phyloP scores from a whole-genome alignment of 2,329 filamentous ascomycete genomes.

The Pseudogymnoascus sp. region DNA sequence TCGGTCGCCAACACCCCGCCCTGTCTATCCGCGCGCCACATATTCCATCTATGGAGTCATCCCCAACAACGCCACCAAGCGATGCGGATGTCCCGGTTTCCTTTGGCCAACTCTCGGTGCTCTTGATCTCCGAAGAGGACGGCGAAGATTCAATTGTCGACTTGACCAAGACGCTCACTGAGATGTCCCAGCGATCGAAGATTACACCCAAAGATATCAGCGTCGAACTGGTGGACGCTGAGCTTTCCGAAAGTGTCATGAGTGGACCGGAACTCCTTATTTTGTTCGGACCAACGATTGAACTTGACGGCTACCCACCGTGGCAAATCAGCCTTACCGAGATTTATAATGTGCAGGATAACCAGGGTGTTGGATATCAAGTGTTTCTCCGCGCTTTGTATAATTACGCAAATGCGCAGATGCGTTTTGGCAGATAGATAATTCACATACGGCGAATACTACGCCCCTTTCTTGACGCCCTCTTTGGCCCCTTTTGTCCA shows the following conservation, averaged over 20 bases:
- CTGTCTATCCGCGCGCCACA: conserved; percentile 68
- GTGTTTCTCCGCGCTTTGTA: conserved; percentile 80
- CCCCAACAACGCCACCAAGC: conserved; percentile 36
- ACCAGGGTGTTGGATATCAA: conserved; percentile 83
- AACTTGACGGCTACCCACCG: conserved; percentile 85
- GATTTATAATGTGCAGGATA: conserved; percentile 74
- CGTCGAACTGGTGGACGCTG: conserved; percentile 77
- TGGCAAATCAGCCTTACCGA: conserved; percentile 95
- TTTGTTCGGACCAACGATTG: conserved; percentile 74
- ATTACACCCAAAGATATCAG: conserved; percentile 75
- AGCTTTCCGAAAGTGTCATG: conserved; percentile 73
- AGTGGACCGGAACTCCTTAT: conserved; percentile 84
- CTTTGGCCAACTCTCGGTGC: conserved; percentile 46
- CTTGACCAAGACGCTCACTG: conserved; percentile 83
- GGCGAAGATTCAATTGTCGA: conserved; percentile 92
- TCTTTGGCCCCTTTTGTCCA: conserved; percentile 7
- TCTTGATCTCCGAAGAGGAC: conserved; percentile 80
- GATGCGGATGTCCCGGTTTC: conserved; percentile 27
- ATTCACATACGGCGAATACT: conserved; percentile 2
- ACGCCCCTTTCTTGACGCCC: background rate
- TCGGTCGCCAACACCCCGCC: conserved; percentile 64
- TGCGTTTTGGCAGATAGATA: conserved; percentile 64
- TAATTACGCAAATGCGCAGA: conserved; percentile 79
- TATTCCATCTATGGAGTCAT: conserved; percentile 48
- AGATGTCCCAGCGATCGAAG: conserved; percentile 90